These are phyloP conservation scores for Tricholoma terreum DNA, from an alignment of 768 basidiomycete genomes.

Conservation along the genomic window DNA sequence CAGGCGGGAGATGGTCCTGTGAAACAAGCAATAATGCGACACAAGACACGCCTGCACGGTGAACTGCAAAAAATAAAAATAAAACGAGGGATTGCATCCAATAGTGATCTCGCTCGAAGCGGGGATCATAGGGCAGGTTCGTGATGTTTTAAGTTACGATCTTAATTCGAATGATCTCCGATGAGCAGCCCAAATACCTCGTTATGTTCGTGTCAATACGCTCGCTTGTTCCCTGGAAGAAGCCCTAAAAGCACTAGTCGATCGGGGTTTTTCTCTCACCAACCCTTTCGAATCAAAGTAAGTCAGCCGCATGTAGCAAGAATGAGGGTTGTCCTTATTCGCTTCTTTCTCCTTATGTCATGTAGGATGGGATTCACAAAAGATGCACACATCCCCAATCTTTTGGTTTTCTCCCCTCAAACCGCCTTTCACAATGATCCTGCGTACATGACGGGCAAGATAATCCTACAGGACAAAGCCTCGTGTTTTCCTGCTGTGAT, in stretches of 20 bases:
- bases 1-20: conserved; percentile 89
- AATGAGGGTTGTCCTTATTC: conserved; percentile 4
- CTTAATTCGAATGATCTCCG: conserved; percentile 8
- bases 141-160: too few species aligned
- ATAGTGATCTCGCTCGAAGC: conserved; percentile 59
- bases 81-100: conserved; percentile 63
- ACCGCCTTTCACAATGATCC: conserved; percentile 65
- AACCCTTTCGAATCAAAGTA: conserved; percentile 56
- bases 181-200: conserved; percentile 62
- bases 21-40: conserved; percentile 82
- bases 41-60: conserved; percentile 84
- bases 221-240: conserved; percentile 62
- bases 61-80: conserved; percentile 86
- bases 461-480: conserved; percentile 97
- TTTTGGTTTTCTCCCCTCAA: conserved; percentile 73
- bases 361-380: conserved; percentile 59
- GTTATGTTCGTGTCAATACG: conserved; percentile 85
- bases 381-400: conserved; percentile 80
- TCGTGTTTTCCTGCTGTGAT: conserved; percentile 94
- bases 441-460: conserved; percentile 70
- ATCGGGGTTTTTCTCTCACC: conserved; percentile 52
- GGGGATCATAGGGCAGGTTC: conserved; percentile 65
- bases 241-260: conserved; percentile 54
- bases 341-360: conserved; percentile 7
- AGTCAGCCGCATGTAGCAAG: conserved; percentile 13